These are phyloP conservation scores for Cordyceps cateniannulata DNA, from an alignment of 2,329 filamentous ascomycete genomes.

Conservation along the genomic window DNA sequence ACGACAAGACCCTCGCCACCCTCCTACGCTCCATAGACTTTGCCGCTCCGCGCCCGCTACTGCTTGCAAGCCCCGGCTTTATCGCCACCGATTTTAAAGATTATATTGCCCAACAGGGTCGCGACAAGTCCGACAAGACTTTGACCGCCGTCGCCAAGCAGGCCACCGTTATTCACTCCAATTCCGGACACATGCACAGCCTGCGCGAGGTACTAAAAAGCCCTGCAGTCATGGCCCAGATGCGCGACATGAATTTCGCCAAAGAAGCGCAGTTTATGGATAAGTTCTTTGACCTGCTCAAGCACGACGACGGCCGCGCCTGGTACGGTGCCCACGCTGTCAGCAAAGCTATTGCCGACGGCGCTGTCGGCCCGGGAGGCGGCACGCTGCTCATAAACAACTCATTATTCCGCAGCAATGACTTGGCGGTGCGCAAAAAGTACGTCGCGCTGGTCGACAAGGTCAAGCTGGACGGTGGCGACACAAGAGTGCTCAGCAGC, in stretches of 20 bases:
- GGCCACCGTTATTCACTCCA: constrained; percentile 72
- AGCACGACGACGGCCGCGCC: constrained; percentile 78
- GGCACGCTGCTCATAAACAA: constrained; percentile 84
- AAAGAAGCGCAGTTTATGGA: constrained; percentile 82
- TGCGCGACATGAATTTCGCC: constrained; percentile 83
- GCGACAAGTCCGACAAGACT: constrained; percentile 57
- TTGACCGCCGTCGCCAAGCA: constrained; percentile 56
- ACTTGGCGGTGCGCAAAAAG: constrained; percentile 66
- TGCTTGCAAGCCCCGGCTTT: constrained; percentile 87
- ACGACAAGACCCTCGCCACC: constrained; percentile 66
- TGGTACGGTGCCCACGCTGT: constrained; percentile 87
- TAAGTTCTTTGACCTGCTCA: constrained; percentile 68
- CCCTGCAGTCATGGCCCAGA: constrained; percentile 66
- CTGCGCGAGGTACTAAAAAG: constrained; percentile 82
- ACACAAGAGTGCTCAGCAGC: constrained; percentile 82
- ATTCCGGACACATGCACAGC: constrained; percentile 79
- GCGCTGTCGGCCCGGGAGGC: constrained; percentile 80
- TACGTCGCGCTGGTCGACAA: constrained; percentile 85
- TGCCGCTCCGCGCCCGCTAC: constrained; percentile 58
- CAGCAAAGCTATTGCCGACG: constrained; percentile 73
- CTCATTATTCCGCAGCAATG: constrained; percentile 75
- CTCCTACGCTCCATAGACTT: constrained; percentile 76
- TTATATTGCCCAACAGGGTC: constrained; percentile 58
- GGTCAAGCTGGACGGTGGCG: constrained; percentile 80
- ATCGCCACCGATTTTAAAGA: constrained; percentile 73